phyloP scores from a whole-genome alignment of 352 stramenopile genomes.

The Pythium brachiatum region DNA sequence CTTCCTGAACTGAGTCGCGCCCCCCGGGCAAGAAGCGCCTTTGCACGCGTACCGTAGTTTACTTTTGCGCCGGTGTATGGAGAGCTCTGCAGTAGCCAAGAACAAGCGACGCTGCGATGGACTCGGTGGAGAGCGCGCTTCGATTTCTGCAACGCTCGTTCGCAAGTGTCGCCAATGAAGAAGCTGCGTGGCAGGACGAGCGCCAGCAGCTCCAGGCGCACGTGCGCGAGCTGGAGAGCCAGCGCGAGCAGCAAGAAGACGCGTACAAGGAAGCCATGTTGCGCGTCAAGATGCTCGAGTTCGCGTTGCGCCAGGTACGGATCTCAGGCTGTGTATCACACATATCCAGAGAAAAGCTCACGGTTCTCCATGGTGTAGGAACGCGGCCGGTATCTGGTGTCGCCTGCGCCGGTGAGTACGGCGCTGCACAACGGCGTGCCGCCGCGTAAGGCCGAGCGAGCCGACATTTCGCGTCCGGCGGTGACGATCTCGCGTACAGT shows the following conservation, averaged over 20 bases:
- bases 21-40: neutral
- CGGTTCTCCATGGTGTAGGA: neutral
- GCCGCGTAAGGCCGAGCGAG: conserved; percentile 21
- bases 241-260: conserved; percentile 75
- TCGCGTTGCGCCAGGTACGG: conserved; percentile 66
- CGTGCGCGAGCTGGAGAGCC: conserved; percentile 73
- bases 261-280: conserved; percentile 84
- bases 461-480: conserved; percentile 44
- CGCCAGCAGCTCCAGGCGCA: conserved; percentile 67
- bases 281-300: conserved; percentile 89
- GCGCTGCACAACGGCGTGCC: conserved; percentile 23
- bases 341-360: too few relatives aligned
- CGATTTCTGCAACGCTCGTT: conserved; percentile 85
- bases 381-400: conserved; percentile 64
- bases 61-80: conserved; percentile 5
- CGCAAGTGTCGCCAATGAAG: conserved; percentile 73
- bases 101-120: conserved; percentile 40
- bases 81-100: neutral
- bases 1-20: conserved; percentile 1
- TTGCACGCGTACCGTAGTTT: neutral
- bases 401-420: conserved; percentile 63
- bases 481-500: conserved; percentile 50
- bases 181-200: conserved; percentile 76
- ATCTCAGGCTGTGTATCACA: too few relatives aligned
- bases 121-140: conserved; percentile 83